Base-by-base conservation (phyloP, 139 green algal species). In the Chlamydomonas schloesseri region DNA sequence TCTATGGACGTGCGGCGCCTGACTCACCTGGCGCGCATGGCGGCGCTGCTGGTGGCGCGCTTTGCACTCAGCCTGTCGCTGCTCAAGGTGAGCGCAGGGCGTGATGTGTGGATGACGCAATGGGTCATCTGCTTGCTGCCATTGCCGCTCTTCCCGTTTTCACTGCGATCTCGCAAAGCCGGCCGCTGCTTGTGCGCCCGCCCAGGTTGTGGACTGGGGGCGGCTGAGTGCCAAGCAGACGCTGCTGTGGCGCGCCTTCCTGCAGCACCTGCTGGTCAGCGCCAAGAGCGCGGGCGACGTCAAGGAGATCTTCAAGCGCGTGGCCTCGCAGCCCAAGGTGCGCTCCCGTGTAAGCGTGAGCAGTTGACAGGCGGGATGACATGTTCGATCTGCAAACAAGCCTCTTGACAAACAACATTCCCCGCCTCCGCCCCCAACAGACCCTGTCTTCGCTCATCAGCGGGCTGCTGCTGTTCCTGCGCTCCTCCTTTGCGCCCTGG, bases 171-270 rank as follows among this genome's bases (percentile, higher is more conserved):
- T n/a, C n/a, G n/a, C n/a, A n/a, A n/a, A n/a, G n/a, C n/a, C n/a
- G n/a, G n/a, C n/a, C n/a, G n/a, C n/a, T n/a, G n/a, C n/a, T n/a
- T n/a, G n/a, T n/a, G 42, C 42, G 42, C 6, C 20, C 36, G 11
- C 74, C 71, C 91, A 95, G 93, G 91, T 89, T 47, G 89, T 93
- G 64, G 89, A 93, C 60, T 93, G 94, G 73, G 60, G 47, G 1
- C 72, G 57, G 6, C 82, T 92, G 73, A 67, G 73, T 2, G 71
- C 88, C 0, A 77, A 79, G 26, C 76, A 93, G 53, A 42, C 88
- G 0, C 83, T 97, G 4, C 85, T 93, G 47, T 97, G 94, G 94
- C 90, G 94, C 34, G 60, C 93, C 69, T 91, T 90, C 67, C 89
- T 97, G 73, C 79, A 94, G 85, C 88, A 94, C 55, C 71, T 94